phyloP scores from a whole-genome alignment of 192 early-diverging fungal genomes.

The Thamnidium elegans region DNA sequence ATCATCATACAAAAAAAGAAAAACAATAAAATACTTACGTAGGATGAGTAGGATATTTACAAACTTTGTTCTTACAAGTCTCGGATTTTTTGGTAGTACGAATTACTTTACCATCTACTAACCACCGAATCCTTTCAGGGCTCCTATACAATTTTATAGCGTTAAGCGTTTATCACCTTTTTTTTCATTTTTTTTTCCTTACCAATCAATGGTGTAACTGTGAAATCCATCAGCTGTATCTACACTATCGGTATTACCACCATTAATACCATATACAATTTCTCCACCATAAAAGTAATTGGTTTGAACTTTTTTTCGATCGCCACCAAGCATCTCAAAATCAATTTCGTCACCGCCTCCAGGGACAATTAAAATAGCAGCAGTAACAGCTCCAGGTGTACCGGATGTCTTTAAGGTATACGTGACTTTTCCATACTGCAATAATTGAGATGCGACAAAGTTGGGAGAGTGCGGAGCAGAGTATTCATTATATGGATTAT shows the following conservation, averaged over 20 bases:
- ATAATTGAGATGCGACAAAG: slow-evolving; percentile 23
- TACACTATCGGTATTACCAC: slow-evolving; percentile 14
- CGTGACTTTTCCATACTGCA: slow-evolving; percentile 40
- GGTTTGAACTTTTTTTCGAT: slow-evolving; percentile 35
- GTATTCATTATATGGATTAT: slow-evolving; percentile 14
- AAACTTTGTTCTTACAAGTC: slow-evolving; percentile 16
- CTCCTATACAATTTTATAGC: no score
- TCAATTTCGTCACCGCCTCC: slow-evolving; percentile 50
- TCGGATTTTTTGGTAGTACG: slow-evolving; percentile 31
- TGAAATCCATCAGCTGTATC: slow-evolving; percentile 31
- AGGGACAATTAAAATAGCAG: slow-evolving; percentile 25
- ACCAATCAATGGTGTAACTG: slow-evolving; percentile 41
- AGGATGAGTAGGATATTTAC: slow-evolving; percentile 23
- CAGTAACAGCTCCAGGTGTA: slow-evolving; percentile 29
- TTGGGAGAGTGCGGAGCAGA: slow-evolving; percentile 26
- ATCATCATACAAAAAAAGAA: no score
- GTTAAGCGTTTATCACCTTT: no score
- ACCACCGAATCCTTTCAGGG: slow-evolving; percentile 32
- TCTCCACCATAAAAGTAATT: slow-evolving; percentile 39
- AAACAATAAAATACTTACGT: slow-evolving; percentile 20
- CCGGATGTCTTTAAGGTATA: slow-evolving; percentile 32
- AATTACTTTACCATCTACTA: slow-evolving; percentile 36
- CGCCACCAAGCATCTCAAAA: slow-evolving; percentile 38
- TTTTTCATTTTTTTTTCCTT: no score
- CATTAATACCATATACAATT: slow-evolving; percentile 19